These are phyloP conservation scores for Suillus sp. DNA, from an alignment of 768 basidiomycete genomes.

Conservation along the genomic window DNA sequence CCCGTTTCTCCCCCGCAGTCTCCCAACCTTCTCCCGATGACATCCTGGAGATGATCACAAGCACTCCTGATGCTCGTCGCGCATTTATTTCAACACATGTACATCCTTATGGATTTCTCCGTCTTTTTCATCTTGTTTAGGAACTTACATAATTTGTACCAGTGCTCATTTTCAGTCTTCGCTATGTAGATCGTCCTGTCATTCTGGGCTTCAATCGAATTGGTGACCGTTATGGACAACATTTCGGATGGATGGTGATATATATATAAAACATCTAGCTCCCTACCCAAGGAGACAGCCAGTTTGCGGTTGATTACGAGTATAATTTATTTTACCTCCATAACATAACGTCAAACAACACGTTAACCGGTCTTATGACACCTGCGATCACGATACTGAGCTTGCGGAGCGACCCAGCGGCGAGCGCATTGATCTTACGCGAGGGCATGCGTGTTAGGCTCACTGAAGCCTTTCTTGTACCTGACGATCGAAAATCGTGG, in stretches of 20 bases:
- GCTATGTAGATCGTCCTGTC: background rate
- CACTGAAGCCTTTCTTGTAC: too few species aligned
- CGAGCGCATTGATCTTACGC: too few species aligned
- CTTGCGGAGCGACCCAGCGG: too few species aligned
- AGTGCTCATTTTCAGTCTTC: constrained; percentile 5
- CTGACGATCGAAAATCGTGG: too few species aligned
- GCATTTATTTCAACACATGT: constrained; percentile 5
- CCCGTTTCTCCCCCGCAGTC: constrained; percentile 59
- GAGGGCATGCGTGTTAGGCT: too few species aligned
- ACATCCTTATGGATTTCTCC: constrained; percentile 1
- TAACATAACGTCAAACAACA: too few species aligned
- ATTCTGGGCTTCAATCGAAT: background rate
- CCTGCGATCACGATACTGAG: too few species aligned
- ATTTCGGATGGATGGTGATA: background rate
- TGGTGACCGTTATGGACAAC: background rate
- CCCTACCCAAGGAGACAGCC: background rate
- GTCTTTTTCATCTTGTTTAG: constrained; percentile 12
- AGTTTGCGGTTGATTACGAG: too few species aligned
- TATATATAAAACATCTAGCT: background rate
- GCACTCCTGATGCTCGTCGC: background rate
- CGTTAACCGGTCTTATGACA: too few species aligned
- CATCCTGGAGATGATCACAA: constrained; percentile 24
- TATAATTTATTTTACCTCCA: too few species aligned
- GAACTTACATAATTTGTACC: constrained; percentile 12
- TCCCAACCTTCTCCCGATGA: constrained; percentile 42